A percentile compares a stretch with the other conserved stretches of the same genome.
These are phyloP conservation scores for Rosellinia necatrix DNA, from an alignment of 2,329 filamentous ascomycete species.

Conservation along the genomic window DNA sequence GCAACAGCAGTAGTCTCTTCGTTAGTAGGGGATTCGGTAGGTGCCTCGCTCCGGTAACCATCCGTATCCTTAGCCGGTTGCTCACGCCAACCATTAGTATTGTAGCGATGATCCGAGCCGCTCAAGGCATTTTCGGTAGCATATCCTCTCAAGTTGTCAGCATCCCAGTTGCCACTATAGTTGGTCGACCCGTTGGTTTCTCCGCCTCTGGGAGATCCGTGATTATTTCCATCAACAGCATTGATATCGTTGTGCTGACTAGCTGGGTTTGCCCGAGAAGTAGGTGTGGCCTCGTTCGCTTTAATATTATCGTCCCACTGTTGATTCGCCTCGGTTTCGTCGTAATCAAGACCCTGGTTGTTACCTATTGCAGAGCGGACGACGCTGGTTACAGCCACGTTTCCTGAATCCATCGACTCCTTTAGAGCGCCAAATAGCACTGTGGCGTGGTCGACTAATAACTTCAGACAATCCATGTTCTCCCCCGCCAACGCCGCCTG, in stretches of 20 bases:
- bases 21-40: slow-evolving; percentile 10
- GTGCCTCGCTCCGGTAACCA: slow-evolving; percentile 16
- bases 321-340: slow-evolving; percentile 24
- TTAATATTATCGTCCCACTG: slow-evolving; percentile 23
- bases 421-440: slow-evolving; percentile 39
- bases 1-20: slow-evolving; percentile 15
- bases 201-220: background rate
- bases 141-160: background rate
- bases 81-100: slow-evolving; percentile 3
- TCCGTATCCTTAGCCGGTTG: background rate
- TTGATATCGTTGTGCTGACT: background rate
- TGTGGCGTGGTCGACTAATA: slow-evolving; percentile 41
- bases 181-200: background rate
- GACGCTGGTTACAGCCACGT: slow-evolving; percentile 36
- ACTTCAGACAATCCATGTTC: slow-evolving; percentile 35
- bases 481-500: slow-evolving; percentile 36
- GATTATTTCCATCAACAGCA: background rate
- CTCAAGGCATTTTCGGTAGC: background rate
- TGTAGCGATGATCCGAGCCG: background rate
- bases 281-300: background rate
- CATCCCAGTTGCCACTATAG: background rate
- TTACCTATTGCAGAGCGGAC: slow-evolving; percentile 36
- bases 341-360: slow-evolving; percentile 39
- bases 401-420: slow-evolving; percentile 38
- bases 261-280: background rate